These are phyloP conservation scores for Cenococcum geophilum DNA, from an alignment of 495 filamentous ascomycete species.

Conservation along the genomic window DNA sequence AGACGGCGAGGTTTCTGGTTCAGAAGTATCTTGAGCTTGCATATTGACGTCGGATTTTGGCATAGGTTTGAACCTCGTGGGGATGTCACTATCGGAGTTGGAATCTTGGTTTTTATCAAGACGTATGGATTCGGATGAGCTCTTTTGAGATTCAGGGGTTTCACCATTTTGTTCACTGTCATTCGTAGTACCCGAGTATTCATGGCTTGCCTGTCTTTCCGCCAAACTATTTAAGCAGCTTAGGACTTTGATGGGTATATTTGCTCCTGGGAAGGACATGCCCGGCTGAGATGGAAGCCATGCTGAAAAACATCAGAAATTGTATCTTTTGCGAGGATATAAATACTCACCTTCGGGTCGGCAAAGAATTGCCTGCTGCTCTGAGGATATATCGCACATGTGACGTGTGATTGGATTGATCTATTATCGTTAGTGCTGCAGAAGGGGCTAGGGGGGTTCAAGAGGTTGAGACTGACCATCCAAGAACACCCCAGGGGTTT, in stretches of 20 bases:
- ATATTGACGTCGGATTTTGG: background rate
- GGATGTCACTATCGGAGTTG: no score
- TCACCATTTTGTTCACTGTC: slow-evolving; percentile 4
- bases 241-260: slow-evolving; percentile 18
- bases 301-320: background rate
- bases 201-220: background rate
- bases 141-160: background rate
- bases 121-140: no score
- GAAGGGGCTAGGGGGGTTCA: background rate
- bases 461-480: background rate
- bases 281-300: slow-evolving; percentile 9
- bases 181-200: background rate
- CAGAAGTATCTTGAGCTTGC: background rate
- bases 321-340: background rate
- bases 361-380: background rate
- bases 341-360: background rate
- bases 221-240: slow-evolving; percentile 3
- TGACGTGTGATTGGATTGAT: background rate
- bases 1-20: background rate
- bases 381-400: background rate
- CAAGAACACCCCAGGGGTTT: background rate
- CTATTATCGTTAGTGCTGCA: background rate
- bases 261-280: slow-evolving; percentile 12
- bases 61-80: no score
- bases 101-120: no score